Percentiles rank a stretch among this genome's conserved stretches.
Evolutionary conservation across 352 stramenopile genomes (phyloP).

Genomic region (Pythium aphanidermatum): DNA sequence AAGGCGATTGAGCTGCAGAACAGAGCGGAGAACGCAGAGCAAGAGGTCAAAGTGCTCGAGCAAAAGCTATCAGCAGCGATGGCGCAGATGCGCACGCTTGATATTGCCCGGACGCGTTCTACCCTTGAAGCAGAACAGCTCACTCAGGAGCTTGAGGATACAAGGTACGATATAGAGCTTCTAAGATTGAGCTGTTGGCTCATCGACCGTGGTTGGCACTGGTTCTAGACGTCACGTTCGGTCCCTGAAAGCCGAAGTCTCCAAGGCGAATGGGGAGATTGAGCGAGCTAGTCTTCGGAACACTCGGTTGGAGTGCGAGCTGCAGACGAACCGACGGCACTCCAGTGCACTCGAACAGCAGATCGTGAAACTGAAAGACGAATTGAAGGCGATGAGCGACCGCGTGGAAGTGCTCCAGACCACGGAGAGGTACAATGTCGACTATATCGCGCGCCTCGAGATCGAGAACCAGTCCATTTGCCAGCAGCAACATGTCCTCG

Average conservation of each 20-base stretch:
- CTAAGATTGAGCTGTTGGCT: neutral
- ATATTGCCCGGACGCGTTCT: constrained; percentile 27
- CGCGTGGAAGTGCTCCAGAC: constrained; percentile 28
- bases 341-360: too few species aligned
- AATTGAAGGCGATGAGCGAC: constrained; percentile 20
- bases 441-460: constrained; percentile 32
- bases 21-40: constrained; percentile 37
- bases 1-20: constrained; percentile 26
- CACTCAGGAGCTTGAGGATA: constrained; percentile 24
- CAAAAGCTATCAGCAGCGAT: constrained; percentile 25
- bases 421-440: constrained; percentile 26
- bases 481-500: constrained; percentile 21
- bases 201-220: too few species aligned
- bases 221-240: constrained; percentile 6
- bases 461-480: constrained; percentile 36
- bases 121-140: constrained; percentile 31
- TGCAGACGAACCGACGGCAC: too few species aligned
- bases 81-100: constrained; percentile 31
- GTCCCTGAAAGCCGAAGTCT: constrained; percentile 16
- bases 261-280: constrained; percentile 18
- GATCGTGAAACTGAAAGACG: constrained; percentile 25
- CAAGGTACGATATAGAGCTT: constrained; percentile 5
- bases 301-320: too few species aligned
- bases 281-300: too few species aligned
- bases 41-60: constrained; percentile 33